These are phyloP conservation scores for Camellia lanceoleosa DNA, from an alignment of 148 eudicot species.

Conservation along the genomic window DNA sequence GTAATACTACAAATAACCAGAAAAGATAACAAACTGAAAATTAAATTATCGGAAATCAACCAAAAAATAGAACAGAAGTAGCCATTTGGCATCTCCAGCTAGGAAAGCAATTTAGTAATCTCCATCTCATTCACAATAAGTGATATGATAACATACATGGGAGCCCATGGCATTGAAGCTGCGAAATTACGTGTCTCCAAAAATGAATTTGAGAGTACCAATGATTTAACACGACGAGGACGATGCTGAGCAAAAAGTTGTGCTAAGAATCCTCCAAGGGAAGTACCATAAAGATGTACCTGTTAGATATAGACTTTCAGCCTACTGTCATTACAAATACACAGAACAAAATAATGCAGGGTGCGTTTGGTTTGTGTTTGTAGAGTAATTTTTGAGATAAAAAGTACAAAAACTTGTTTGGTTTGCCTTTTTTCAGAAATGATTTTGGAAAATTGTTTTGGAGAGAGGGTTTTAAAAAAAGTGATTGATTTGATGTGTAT, in stretches of 20 bases:
- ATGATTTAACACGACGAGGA: slow-evolving; percentile 87
- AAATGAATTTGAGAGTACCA: slow-evolving; percentile 88
- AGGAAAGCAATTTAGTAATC: slow-evolving; percentile 5
- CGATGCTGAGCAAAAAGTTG: slow-evolving; percentile 96
- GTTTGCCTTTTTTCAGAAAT: no score
- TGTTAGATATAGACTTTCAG: slow-evolving; percentile 29
- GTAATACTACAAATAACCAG: neutral
- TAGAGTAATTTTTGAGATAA: no score
- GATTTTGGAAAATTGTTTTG: no score
- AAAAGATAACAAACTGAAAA: neutral
- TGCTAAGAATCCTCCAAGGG: slow-evolving; percentile 95
- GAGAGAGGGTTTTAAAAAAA: no score
- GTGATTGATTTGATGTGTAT: no score
- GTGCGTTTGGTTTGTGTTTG: no score
- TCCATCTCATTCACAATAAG: neutral
- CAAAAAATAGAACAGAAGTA: neutral
- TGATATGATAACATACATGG: slow-evolving; percentile 56
- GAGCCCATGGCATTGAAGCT: slow-evolving; percentile 96
- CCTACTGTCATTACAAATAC: neutral
- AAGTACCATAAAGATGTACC: slow-evolving; percentile 95
- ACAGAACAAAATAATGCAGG: neutral
- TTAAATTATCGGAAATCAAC: neutral
- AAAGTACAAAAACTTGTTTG: no score
- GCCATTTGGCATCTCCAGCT: neutral
- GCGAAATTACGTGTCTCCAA: slow-evolving; percentile 79